Evolutionary conservation across 768 basidiomycete species (phyloP).

Genomic region (Lentinula sp.): DNA sequence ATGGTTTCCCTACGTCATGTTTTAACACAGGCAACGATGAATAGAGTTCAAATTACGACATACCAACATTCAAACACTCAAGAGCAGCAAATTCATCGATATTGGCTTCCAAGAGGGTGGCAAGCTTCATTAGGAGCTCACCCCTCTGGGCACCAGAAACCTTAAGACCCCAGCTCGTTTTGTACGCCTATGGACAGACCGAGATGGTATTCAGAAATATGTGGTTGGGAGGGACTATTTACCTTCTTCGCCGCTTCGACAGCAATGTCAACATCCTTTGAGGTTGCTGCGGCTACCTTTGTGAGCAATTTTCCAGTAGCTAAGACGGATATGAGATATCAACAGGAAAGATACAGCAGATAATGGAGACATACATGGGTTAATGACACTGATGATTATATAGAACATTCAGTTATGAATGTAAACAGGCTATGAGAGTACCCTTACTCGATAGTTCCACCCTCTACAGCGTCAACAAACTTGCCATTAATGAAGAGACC

Average conservation of each 20-base stretch:
- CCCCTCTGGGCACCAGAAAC: slow-evolving; percentile 31
- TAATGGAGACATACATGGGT: slow-evolving; percentile 25
- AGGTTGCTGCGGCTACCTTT: slow-evolving; percentile 43
- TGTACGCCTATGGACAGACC: slow-evolving; percentile 20
- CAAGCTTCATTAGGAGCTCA: slow-evolving; percentile 38
- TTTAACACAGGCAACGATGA: neutral
- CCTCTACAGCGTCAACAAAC: slow-evolving; percentile 51
- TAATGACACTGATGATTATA: slow-evolving; percentile 29
- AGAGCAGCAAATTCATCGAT: slow-evolving; percentile 41
- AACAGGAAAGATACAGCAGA: neutral
- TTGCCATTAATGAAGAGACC: slow-evolving; percentile 71
- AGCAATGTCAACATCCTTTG: slow-evolving; percentile 61
- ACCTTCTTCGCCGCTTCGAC: slow-evolving; percentile 53
- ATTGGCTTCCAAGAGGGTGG: slow-evolving; percentile 47
- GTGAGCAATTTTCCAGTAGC: slow-evolving; percentile 56
- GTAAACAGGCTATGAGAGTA: neutral
- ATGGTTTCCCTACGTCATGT: slow-evolving; percentile 21
- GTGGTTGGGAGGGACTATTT: neutral
- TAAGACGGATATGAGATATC: slow-evolving; percentile 14
- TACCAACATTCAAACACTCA: slow-evolving; percentile 41
- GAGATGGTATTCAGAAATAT: no score
- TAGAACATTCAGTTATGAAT: neutral
- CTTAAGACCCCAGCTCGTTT: slow-evolving; percentile 44
- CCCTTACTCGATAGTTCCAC: slow-evolving; percentile 65
- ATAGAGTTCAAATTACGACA: neutral